Percentiles rank a stretch among this genome's conserved stretches.
phyloP scores from a whole-genome alignment of 1,284 basidiomycete genomes.

The Vanrija humicola region DNA sequence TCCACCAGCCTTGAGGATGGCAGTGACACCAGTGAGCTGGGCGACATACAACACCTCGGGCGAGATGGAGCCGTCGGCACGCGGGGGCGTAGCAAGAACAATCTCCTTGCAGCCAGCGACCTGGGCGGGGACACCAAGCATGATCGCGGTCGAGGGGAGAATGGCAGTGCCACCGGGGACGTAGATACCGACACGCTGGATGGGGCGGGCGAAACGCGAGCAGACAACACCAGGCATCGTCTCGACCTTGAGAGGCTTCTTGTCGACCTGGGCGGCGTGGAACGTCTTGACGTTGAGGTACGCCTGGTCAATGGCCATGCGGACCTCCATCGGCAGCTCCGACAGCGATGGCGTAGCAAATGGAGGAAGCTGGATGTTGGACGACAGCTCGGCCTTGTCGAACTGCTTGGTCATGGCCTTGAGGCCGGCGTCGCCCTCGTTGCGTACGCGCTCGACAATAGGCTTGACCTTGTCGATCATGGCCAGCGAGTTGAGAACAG shows the following conservation, averaged over 20 bases:
- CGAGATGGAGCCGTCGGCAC: slow-evolving; percentile 82
- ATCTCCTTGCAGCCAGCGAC: slow-evolving; percentile 92
- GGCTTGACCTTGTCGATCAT: slow-evolving; percentile 95
- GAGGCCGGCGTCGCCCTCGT: slow-evolving; percentile 79
- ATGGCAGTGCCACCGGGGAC: slow-evolving; percentile 97
- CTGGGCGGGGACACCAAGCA: slow-evolving; percentile 97
- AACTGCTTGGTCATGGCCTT: slow-evolving; percentile 89
- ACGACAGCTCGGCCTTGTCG: slow-evolving; percentile 62
- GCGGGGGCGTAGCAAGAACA: slow-evolving; percentile 90
- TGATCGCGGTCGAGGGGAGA: slow-evolving; percentile 92
- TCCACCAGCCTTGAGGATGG: slow-evolving; percentile 88
- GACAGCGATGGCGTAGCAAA: slow-evolving; percentile 52
- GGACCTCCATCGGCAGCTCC: slow-evolving; percentile 62
- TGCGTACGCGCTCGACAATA: slow-evolving; percentile 83
- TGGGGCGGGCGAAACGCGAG: slow-evolving; percentile 87
- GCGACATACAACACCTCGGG: slow-evolving; percentile 96
- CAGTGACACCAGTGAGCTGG: slow-evolving; percentile 76
- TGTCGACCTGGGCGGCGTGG: slow-evolving; percentile 77
- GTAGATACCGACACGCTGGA: slow-evolving; percentile 92
- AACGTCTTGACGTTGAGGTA: slow-evolving; percentile 90
- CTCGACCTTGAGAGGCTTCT: slow-evolving; percentile 73
- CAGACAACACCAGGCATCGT: slow-evolving; percentile 98
- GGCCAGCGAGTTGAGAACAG: slow-evolving; percentile 85
- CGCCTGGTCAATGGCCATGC: slow-evolving; percentile 81
- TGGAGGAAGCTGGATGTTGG: slow-evolving; percentile 50